Conservation (phyloP, 2,329 filamentous ascomycete genomes). For the Sclerotinia spermophila region DNA sequence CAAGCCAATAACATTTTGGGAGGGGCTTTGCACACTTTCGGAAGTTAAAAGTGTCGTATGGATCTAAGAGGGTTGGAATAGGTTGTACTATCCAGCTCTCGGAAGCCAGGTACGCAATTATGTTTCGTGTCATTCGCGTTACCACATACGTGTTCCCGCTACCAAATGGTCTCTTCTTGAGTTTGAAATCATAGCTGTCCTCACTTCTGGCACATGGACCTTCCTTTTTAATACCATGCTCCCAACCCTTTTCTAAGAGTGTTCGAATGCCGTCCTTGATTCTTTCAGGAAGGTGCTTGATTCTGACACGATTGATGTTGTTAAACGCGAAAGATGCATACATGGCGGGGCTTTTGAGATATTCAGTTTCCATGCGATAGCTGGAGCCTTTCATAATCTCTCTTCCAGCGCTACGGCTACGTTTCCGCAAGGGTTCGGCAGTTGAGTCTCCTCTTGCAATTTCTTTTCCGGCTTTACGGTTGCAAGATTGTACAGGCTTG, state of each 20-base stretch:
- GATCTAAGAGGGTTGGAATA: not conserved
- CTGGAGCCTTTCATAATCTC: not conserved
- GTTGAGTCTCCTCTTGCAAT: not conserved
- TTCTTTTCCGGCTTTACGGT: not conserved
- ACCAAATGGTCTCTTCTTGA: slow-evolving; percentile 1
- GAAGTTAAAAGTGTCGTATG: not conserved
- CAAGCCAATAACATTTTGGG: slow-evolving; percentile 17
- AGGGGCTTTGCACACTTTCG: not conserved
- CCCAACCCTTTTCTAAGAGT: not conserved
- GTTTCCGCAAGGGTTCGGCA: not conserved
- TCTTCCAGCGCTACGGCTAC: not conserved
- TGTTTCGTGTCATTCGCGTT: slow-evolving; percentile 4
- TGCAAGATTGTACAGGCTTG: not conserved
- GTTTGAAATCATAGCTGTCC: not conserved
- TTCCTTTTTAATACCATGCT: not conserved
- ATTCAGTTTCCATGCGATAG: slow-evolving; percentile 7
- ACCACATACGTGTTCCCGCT: not conserved
- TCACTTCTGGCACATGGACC: not conserved
- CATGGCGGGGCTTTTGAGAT: not conserved
- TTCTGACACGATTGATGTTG: not conserved
- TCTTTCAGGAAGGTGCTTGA: not conserved
- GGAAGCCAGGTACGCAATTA: slow-evolving; percentile 11
- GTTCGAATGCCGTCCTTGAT: slow-evolving; percentile 6
- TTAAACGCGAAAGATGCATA: not conserved
- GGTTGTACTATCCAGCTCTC: slow-evolving; percentile 5